Base-by-base conservation (phyloP, 306 rosid genomes). In the Cotoneaster glaucophyllus region DNA sequence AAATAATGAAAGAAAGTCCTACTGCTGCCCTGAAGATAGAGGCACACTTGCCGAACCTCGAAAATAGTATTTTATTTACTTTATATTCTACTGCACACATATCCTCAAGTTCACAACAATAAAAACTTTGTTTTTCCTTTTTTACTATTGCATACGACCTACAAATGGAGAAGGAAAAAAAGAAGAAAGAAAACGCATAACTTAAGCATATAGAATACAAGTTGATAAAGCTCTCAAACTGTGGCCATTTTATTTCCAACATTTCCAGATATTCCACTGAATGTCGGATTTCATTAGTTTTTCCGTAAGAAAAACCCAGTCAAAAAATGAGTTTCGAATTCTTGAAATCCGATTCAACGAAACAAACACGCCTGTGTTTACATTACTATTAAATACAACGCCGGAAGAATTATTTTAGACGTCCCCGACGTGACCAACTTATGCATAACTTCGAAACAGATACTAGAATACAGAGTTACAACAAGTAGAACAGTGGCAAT, bases 401-500 rank as follows among this genome's bases (percentile, higher is more conserved):
- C 44, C 19, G 8, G 7, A 29, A 67, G 28, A 31, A 6, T 78
- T 31, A 48, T 69, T 79, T 58, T 17, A 31, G 21, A 6, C 32
- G 72, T 17, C 31, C 61, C 43, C 13, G 11, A 26, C 44, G 28
- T 52, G 75, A 64, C 31, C 70, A 52, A 61, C 28, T 15, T 29
- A 26, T 21, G 31, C 19, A 73, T 68, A 67, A 65, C 78, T 74
- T 69, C 71, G 26, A n/a, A 81, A 75, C 48, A 70, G 76, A 34
- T 41, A 56, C 37, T 74, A 61, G 61, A 75, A 53, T 70, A 71
- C 80, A 65, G 70, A 77, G 64, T 74, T 53, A 72, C 48, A 21
- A 56, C 79, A 76, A 69, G 56, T 74, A 81, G 76, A 83, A 70
- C 44, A 58, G 66, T 18, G 28, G 62, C 62, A 75, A 59, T 37